Evolutionary conservation across 805 yeast genomes (phyloP).

Genomic region (Diddensiella santjacobensis): DNA sequence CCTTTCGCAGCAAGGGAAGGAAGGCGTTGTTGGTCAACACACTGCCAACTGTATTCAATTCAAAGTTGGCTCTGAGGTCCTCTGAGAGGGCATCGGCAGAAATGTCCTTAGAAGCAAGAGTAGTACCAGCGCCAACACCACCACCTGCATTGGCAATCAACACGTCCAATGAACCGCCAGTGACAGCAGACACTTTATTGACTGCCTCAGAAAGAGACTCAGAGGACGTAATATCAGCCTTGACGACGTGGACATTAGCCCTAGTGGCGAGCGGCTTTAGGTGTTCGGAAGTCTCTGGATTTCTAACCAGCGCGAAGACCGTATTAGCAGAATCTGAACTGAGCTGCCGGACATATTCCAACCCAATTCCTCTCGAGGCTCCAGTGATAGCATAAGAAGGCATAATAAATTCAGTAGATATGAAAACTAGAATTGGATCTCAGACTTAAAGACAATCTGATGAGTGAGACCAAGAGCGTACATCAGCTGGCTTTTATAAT

Average conservation of each 20-base stretch:
- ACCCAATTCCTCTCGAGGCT: constrained; percentile 39
- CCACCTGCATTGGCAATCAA: constrained; percentile 30
- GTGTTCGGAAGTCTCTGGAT: constrained; percentile 13
- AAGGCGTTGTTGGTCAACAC: neutral
- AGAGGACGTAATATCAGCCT: constrained; percentile 25
- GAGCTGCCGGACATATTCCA: constrained; percentile 28
- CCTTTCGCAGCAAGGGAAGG: neutral
- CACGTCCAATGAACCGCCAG: constrained; percentile 27
- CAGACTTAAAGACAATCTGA: too few species aligned
- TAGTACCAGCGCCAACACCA: neutral
- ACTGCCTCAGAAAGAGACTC: constrained; percentile 13
- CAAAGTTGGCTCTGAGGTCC: neutral
- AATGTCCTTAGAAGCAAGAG: neutral
- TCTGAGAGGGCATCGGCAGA: neutral
- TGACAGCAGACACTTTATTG: constrained; percentile 13
- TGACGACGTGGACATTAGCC: constrained; percentile 25
- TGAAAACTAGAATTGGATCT: too few species aligned
- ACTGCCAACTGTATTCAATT: neutral
- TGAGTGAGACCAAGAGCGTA: too few species aligned
- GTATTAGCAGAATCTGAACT: constrained; percentile 23
- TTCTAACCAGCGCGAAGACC: constrained; percentile 28
- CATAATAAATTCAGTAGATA: too few species aligned
- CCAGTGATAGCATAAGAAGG: too few species aligned
- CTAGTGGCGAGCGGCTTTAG: constrained; percentile 8
- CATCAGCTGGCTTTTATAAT: too few species aligned